These are phyloP conservation scores for Blastocystis sp. DNA, from an alignment of 352 stramenopile species.

Conservation along the genomic window DNA sequence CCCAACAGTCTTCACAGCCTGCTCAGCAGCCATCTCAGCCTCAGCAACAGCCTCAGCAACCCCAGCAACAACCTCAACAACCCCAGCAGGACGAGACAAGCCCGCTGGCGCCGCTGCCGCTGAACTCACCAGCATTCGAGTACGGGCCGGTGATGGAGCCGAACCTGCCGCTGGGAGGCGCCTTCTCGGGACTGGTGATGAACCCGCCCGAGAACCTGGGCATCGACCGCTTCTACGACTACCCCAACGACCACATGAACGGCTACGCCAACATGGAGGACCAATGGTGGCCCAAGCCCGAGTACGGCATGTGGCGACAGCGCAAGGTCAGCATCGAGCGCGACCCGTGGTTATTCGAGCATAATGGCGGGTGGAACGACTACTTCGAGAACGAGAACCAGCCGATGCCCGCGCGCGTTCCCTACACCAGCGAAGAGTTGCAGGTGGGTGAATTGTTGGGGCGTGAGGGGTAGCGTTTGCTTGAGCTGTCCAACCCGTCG, in stretches of 20 bases:
- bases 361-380: background rate
- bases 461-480: conserved; percentile 35
- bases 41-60: no score
- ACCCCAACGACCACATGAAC: background rate
- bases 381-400: background rate
- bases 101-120: background rate
- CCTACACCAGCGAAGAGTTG: conserved; percentile 52
- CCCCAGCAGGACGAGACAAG: no score
- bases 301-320: conserved; percentile 53
- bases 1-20: background rate
- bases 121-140: background rate
- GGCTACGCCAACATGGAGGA: background rate
- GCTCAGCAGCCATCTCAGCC: no score
- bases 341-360: conserved; percentile 13
- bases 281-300: conserved; percentile 34
- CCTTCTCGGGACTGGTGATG: background rate
- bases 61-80: no score
- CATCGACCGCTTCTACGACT: background rate
- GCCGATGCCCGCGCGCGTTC: background rate
- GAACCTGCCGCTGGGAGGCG: background rate
- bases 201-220: background rate
- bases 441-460: background rate
- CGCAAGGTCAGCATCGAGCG: conserved; percentile 46
- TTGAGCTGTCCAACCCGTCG: conserved; percentile 63
- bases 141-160: background rate